These are phyloP conservation scores for Fibroporia radiculosa DNA, from an alignment of 768 basidiomycete species.

Conservation along the genomic window DNA sequence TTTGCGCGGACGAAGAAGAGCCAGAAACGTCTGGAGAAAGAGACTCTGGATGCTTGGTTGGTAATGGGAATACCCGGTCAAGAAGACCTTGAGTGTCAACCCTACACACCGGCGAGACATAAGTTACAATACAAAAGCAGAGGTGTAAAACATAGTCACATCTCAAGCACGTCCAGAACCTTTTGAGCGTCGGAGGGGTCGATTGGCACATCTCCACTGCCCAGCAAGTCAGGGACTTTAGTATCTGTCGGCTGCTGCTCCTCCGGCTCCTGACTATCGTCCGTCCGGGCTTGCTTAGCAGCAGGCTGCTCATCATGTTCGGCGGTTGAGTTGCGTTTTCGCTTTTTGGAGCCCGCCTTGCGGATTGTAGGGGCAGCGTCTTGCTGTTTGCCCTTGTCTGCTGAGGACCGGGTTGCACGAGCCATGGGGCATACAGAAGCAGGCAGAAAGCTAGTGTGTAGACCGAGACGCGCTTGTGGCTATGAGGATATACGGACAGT, in stretches of 20 bases:
- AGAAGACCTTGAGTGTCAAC: constrained; percentile 70
- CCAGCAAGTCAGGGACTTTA: constrained; percentile 22
- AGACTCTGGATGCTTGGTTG: constrained; percentile 32
- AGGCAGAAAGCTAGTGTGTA: too few species aligned
- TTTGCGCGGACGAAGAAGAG: constrained; percentile 16
- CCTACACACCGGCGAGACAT: constrained; percentile 27
- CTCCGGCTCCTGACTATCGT: constrained; percentile 16
- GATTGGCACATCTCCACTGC: constrained; percentile 42
- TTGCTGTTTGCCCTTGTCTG: constrained; percentile 29
- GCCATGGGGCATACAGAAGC: constrained; percentile 42
- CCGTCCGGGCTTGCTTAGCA: constrained; percentile 42
- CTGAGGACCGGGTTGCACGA: constrained; percentile 66
- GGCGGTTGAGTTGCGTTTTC: constrained; percentile 49
- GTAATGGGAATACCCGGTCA: constrained; percentile 68
- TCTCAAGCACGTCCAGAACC: constrained; percentile 53
- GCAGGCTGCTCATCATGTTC: constrained; percentile 41
- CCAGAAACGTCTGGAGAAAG: constrained; percentile 27
- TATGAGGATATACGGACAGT: constrained; percentile 1
- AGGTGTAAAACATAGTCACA: constrained; percentile 25
- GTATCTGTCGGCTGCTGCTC: constrained; percentile 12
- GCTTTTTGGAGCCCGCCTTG: constrained; percentile 45
- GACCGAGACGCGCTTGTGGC: constrained; percentile 28
- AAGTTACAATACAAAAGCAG: constrained; percentile 4
- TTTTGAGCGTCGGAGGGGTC: constrained; percentile 37
- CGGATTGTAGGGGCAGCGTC: constrained; percentile 18